Evolutionary conservation across 768 basidiomycete species (phyloP), one percentile per base, ranked within the genome.

Genomic region (Tylopilus subfusipes): DNA sequence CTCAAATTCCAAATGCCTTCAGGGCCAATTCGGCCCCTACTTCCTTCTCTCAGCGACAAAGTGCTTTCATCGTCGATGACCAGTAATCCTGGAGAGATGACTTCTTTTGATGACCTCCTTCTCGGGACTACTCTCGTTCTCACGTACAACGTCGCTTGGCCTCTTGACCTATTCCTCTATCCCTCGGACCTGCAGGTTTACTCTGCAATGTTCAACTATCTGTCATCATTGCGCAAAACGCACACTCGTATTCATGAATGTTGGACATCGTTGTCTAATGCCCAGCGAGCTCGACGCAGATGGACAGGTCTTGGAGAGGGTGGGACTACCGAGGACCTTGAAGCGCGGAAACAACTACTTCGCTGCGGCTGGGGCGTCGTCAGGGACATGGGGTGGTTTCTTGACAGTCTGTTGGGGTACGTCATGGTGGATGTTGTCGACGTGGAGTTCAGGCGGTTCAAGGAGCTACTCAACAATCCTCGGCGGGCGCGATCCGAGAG

Each of bases 351-450:
- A 54, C 76, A 76, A 48, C 77, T 93, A 19, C 74, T 91, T 53
- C 78, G 93, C 54, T 86, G 84, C 55, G 86, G 88, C 2, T 97
- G 93, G 93, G 91, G 90, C 2, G 80, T 88, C 29, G 86, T 93
- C 9, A 74, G 91, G 63, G 84, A 88, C 63, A 93, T 95, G 93
- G 81, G 84, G 39, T 95, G 92, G 91, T 95, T 94, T 66, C 74
- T 96, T 53, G 92, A 94, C 67, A 85, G 84, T 25, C 65, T 97
- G 3, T 72, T 90, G 51, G 84, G 84, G 11, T 95, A 97, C 68
- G 82, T 92, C 55, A 90, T 92, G 90, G 88, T 82, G 63, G 93
- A 96, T 58, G 93, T 96, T 10, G 79, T 94, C 31, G 93, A 94
- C 55, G 81, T 84, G 16, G 93, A 96, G 66, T 93, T 89, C 64